These are phyloP conservation scores for Nakaseomyces glabratus DNA, from an alignment of 1,139 yeast species.

Conservation along the genomic window DNA sequence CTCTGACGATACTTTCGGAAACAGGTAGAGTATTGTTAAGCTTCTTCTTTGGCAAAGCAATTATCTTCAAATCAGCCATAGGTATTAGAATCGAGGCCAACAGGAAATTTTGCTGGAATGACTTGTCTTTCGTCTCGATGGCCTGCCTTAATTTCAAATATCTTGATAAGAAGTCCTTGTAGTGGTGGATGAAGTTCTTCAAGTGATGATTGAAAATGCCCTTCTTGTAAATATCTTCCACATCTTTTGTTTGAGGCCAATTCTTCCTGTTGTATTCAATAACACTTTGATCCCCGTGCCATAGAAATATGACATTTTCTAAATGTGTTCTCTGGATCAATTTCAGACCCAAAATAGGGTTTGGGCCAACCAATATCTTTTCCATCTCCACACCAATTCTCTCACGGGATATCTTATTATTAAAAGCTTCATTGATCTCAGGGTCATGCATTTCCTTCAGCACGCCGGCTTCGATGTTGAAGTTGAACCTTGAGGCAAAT, in stretches of 20 bases:
- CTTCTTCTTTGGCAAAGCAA: conserved; percentile 24
- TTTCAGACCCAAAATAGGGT: conserved; percentile 57
- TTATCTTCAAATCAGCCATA: conserved; percentile 16
- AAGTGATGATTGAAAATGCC: conserved; percentile 18
- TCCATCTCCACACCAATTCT: conserved; percentile 80
- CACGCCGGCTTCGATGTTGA: conserved; percentile 52
- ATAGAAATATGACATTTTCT: conserved; percentile 47
- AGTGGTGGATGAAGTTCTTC: conserved; percentile 9
- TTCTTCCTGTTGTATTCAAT: conserved; percentile 18
- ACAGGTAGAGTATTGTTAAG: conserved; percentile 20
- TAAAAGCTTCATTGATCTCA: conserved; percentile 50
- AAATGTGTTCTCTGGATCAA: conserved; percentile 49
- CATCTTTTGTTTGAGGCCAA: conserved; percentile 10
- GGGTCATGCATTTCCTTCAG: conserved; percentile 55
- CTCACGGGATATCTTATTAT: conserved; percentile 76
- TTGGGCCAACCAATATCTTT: conserved; percentile 57
- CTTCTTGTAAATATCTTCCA: conserved; percentile 12
- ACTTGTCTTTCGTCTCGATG: conserved; percentile 7
- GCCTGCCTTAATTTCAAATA: conserved; percentile 7
- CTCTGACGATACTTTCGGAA: conserved; percentile 42
- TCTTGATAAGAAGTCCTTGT: conserved; percentile 7
- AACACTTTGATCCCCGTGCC: conserved; percentile 23
- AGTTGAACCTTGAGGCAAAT: conserved; percentile 74
- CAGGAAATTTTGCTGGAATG: conserved; percentile 19
- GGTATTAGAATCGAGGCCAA: conserved; percentile 22